These are phyloP conservation scores for Hysterium pulicare DNA, from an alignment of 2,329 filamentous ascomycete genomes.

Conservation along the genomic window DNA sequence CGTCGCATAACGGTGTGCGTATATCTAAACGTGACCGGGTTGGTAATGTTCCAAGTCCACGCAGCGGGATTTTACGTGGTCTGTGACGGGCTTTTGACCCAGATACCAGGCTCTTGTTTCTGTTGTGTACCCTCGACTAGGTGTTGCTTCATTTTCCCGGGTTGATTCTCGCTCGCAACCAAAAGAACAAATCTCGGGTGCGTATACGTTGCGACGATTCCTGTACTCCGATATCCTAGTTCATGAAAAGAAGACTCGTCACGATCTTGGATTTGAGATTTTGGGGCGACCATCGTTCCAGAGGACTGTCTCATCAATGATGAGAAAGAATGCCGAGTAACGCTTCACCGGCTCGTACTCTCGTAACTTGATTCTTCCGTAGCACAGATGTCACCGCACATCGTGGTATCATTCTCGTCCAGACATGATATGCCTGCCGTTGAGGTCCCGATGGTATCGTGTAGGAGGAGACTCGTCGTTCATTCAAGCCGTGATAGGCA, in stretches of 20 bases:
- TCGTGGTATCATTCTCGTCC: constrained; percentile 1
- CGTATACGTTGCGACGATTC: neutral
- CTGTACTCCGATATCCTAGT: neutral
- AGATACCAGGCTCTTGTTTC: constrained; percentile 1
- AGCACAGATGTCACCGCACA: constrained; percentile 2
- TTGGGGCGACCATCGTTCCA: neutral
- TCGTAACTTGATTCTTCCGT: neutral
- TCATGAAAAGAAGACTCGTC: neutral
- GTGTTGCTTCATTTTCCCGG: too few species aligned
- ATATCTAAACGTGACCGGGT: too few species aligned
- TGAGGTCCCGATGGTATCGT: neutral
- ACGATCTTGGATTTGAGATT: neutral
- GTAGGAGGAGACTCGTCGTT: neutral
- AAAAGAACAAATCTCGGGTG: neutral
- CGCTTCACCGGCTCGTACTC: constrained; percentile 4
- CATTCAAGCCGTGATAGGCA: neutral
- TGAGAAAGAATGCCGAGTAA: constrained; percentile 3
- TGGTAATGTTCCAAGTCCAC: neutral
- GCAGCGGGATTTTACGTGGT: neutral
- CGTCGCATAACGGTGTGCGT: too few species aligned
- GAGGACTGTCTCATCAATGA: neutral
- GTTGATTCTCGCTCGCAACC: neutral
- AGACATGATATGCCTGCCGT: neutral
- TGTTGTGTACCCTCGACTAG: neutral
- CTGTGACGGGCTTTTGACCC: neutral